Evolutionary conservation across 768 basidiomycete genomes (phyloP).

Genomic region (Russula griseocarnosa): DNA sequence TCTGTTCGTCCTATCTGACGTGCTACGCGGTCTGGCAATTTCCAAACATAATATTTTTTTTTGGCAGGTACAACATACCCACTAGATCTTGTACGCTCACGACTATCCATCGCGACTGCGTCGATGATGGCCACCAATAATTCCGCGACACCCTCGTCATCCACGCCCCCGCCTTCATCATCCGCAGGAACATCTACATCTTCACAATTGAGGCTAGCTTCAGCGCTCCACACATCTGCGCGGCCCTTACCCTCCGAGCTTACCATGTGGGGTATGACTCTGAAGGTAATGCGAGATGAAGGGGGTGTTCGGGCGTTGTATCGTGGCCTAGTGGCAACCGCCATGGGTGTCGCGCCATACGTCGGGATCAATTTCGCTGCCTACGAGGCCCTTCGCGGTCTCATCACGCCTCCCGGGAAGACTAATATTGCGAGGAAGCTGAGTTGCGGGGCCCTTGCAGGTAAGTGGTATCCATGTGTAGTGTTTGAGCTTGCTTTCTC

Average conservation of each 20-base stretch:
- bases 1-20: constrained; percentile 55
- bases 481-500: background rate
- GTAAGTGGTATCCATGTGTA: constrained; percentile 38
- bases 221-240: constrained; percentile 57
- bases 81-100: constrained; percentile 87
- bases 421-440: constrained; percentile 64
- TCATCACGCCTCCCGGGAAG: constrained; percentile 81
- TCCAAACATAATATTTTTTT: constrained; percentile 4
- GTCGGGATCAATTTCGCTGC: constrained; percentile 90
- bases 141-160: constrained; percentile 26
- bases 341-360: constrained; percentile 86
- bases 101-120: constrained; percentile 92
- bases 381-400: constrained; percentile 76
- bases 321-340: constrained; percentile 79
- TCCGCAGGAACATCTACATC: constrained; percentile 33
- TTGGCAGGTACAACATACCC: constrained; percentile 78
- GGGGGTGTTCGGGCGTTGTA: constrained; percentile 86
- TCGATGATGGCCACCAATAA: constrained; percentile 44
- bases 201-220: constrained; percentile 40
- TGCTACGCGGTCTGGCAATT: constrained; percentile 1
- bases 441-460: constrained; percentile 81
- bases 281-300: constrained; percentile 87
- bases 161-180: constrained; percentile 29
- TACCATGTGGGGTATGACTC: constrained; percentile 84
- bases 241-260: constrained; percentile 46